Percentiles rank a stretch among this genome's conserved stretches.
Conservation (phyloP, 2,329 filamentous ascomycete genomes). For the Thelonectria rubi region DNA sequence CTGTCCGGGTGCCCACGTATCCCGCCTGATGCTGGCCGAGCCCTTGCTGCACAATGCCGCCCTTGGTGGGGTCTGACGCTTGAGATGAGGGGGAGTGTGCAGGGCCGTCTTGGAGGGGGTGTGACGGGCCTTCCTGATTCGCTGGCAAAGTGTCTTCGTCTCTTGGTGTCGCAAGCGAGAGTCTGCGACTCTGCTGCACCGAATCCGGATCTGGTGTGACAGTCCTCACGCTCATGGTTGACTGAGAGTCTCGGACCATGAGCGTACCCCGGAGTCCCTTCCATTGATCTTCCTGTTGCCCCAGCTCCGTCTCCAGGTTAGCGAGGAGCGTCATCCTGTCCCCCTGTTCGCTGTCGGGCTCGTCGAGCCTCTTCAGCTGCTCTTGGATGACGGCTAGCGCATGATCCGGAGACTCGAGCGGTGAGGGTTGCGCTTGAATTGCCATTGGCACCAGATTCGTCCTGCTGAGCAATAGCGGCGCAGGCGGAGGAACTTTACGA, state of each 20-base stretch:
- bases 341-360: constrained; percentile 51
- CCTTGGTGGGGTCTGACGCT: constrained; percentile 13
- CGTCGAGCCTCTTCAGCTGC: constrained; percentile 61
- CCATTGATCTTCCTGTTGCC: constrained; percentile 68
- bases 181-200: constrained; percentile 28
- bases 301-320: constrained; percentile 70
- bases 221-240: constrained; percentile 54
- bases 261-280: constrained; percentile 64
- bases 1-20: constrained; percentile 17
- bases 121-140: constrained; percentile 7
- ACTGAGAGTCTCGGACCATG: constrained; percentile 58
- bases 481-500: constrained; percentile 65
- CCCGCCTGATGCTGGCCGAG: constrained; percentile 9
- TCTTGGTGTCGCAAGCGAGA: constrained; percentile 7
- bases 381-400: constrained; percentile 61
- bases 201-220: constrained; percentile 37
- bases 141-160: constrained; percentile 9
- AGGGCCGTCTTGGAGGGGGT: constrained; percentile 3
- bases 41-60: constrained; percentile 17
- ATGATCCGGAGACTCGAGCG: constrained; percentile 61
- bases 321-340: constrained; percentile 61
- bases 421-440: constrained; percentile 59
- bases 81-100: constrained; percentile 22
- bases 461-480: constrained; percentile 61
- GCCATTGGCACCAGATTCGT: constrained; percentile 55